Percentiles rank a stretch among this genome's conserved stretches.
Conservation (phyloP, 352 stramenopile species). For the Thalassiosira delicatula region DNA sequence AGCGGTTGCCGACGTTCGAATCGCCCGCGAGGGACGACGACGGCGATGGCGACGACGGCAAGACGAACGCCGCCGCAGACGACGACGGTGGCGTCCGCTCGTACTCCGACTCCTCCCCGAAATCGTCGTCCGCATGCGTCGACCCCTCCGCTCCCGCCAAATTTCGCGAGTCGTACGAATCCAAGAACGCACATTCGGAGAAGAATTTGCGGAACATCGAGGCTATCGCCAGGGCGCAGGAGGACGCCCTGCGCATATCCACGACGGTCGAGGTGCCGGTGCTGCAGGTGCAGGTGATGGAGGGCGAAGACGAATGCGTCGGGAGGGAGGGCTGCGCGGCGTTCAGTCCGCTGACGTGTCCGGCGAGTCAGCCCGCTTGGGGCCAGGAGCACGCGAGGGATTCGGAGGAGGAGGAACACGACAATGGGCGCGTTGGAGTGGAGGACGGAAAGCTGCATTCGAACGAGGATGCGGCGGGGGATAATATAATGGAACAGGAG, state of each 20-base stretch:
- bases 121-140: not conserved
- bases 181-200: slow-evolving; percentile 18
- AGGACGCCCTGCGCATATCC: slow-evolving; percentile 24
- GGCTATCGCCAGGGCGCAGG: slow-evolving; percentile 12
- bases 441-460: slow-evolving; percentile 8
- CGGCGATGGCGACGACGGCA: not conserved
- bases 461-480: slow-evolving; percentile 16
- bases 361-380: slow-evolving; percentile 17
- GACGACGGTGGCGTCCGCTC: no score
- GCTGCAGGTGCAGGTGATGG: not conserved
- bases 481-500: not conserved
- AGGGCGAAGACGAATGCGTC: not conserved
- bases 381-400: not conserved
- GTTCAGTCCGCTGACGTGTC: slow-evolving; percentile 37
- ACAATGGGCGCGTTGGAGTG: not conserved
- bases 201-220: slow-evolving; percentile 32
- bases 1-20: not conserved
- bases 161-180: slow-evolving; percentile 44
- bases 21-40: not conserved
- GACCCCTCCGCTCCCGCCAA: not conserved
- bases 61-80: no score
- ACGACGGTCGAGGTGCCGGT: slow-evolving; percentile 5
- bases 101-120: not conserved
- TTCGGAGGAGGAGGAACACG: not conserved
- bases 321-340: slow-evolving; percentile 6